Evolutionary conservation across 2,329 filamentous ascomycete species (phyloP).

Genomic region (Endocalyx cinctus): DNA sequence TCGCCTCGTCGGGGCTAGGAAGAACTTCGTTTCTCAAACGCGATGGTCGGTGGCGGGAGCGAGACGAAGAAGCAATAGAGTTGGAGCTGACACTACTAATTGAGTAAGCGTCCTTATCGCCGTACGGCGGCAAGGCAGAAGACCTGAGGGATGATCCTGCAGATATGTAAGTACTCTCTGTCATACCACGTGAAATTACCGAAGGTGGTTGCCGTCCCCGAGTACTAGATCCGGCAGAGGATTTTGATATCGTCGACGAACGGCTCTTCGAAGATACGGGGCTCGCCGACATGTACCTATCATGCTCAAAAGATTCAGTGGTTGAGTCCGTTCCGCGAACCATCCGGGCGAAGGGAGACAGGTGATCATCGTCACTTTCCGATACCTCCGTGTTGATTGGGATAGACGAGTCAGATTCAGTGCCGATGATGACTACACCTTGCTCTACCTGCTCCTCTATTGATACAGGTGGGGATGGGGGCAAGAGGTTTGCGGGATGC

Average conservation of each 20-base stretch:
- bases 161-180: conserved; percentile 66
- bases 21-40: conserved; percentile 76
- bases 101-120: conserved; percentile 51
- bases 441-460: conserved; percentile 64
- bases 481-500: conserved; percentile 72
- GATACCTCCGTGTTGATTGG: conserved; percentile 57
- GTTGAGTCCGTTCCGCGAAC: conserved; percentile 63
- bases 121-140: conserved; percentile 26
- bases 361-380: conserved; percentile 71
- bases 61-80: conserved; percentile 45
- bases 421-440: conserved; percentile 44
- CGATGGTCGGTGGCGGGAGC: conserved; percentile 52
- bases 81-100: conserved; percentile 45
- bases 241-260: conserved; percentile 54
- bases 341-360: conserved; percentile 72
- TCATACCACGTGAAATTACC: conserved; percentile 48
- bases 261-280: conserved; percentile 60
- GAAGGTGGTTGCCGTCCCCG: conserved; percentile 47
- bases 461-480: conserved; percentile 78
- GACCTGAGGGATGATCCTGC: conserved; percentile 54
- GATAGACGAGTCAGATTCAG: conserved; percentile 52
- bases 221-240: conserved; percentile 51
- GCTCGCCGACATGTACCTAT: conserved; percentile 62
- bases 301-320: conserved; percentile 52
- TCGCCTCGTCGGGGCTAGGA: conserved; percentile 69